Evolutionary conservation across 345 rosid species (phyloP), one percentile per base, ranked within the genome.

Genomic region (Citrus inodora): DNA sequence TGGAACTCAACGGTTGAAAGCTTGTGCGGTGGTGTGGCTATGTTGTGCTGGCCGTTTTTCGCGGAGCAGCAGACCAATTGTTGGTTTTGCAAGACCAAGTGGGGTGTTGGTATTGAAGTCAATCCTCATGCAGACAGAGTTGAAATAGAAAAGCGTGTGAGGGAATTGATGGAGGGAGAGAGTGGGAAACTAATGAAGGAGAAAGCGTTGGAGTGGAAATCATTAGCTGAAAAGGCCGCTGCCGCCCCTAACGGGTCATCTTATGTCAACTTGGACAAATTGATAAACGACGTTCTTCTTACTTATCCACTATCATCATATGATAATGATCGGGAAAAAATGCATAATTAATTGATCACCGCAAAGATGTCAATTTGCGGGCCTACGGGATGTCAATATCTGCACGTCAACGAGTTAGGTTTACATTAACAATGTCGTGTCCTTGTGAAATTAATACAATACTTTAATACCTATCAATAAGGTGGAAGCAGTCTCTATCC

Each of bases 151-250:
- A 48, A 58, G 24, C 59, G 37, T 6, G 77, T 80, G 35, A 61
- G 37, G 30, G 84, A 78, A 17, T 46, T 84, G 70, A 80, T 80
- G 86, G 71, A 60, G 22, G 80, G 74, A 10, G 75, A 74, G 2
- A 60, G 64, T 30, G 83, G 81, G 1, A 48, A 64, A 56, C 55
- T 7, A 5, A 42, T 80, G 71, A 80, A 59, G 77, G 22, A 69
- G 8, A 70, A 61, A 24, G 77, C 71, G 1, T 10, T 27, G 66
- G 80, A 77, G 2, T 73, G 78, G 83, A 83, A 73, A 70, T 28
- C 5, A 13, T 38, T 11, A 62, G 81, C 73, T 17, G 76, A 77
- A 37, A 65, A 73, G 32, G 78, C 74, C 0, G 6, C 48, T 5
- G 25, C 68, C 16, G 30, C 5, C 61, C 67, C 70, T 6, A 5